Evolutionary conservation across 2,329 filamentous ascomycete species (phyloP), one percentile per base, ranked within the genome.

Genomic region (Cladosporium sp.): DNA sequence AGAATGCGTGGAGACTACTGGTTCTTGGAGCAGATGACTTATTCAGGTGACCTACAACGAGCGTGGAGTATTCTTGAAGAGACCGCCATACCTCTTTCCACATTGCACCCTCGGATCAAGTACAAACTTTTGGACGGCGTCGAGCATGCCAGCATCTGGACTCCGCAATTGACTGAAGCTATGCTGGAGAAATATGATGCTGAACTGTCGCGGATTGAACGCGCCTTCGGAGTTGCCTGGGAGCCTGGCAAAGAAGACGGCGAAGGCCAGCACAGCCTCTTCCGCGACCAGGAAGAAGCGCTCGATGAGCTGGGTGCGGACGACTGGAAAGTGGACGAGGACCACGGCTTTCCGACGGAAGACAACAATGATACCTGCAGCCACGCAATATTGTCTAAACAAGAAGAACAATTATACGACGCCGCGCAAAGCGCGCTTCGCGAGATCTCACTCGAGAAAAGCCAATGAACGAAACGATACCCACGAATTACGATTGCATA

Each of bases 21-120:
- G 67, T 74, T 73, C 55, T 34, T 73, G 9, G 71, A 73, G 61
- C 69, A 72, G 55, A 68, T 72, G 63, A 59, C 65, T 0, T 61
- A 63, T 47, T 58, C 68, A 8, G 71, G 67, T 15, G 70, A 70
- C 19, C 47, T 69, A 15, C 45, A 63, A 36, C 58, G 60, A 37
- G 71, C 70, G 3, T 74, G 72, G 72, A 17, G 60, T 34, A 64
- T 73, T 3, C 39, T 72, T 8, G 57, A 60, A 11, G 66, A 71
- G 20, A 64, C 64, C 0, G 61, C 57, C 0, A 60, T 70, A 1
- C 38, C 60, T 1, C 69, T 72, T 43, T 45, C 43, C 1, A 51
- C 34, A 11, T 60, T 69, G 25, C 67, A 69, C 17, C 20, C 51
- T 6, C 50, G 58, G 5, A 52, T 69, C 8, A 64, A 63, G 37